phyloP scores from a whole-genome alignment of 2,329 filamentous ascomycete genomes.

The Dothideomycetes sp. region DNA sequence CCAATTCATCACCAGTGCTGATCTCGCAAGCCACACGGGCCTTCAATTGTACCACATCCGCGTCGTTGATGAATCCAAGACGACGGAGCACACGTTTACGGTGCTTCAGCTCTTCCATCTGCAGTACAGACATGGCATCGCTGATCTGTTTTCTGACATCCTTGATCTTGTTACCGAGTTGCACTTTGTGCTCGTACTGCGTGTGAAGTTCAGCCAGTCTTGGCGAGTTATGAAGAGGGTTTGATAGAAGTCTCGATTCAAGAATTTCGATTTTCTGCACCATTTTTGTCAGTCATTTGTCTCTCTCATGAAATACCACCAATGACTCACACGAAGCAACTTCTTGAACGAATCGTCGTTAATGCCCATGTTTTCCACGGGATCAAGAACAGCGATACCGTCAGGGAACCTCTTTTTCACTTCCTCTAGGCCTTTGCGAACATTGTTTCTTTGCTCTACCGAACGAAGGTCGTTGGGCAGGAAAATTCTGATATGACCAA shows the following conservation, averaged over 20 bases:
- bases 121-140: constrained; percentile 76
- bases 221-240: constrained; percentile 85
- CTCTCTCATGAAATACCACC: too few relatives aligned
- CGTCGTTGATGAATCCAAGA: constrained; percentile 89
- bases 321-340: constrained; percentile 52
- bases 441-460: constrained; percentile 57
- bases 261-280: constrained; percentile 85
- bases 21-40: constrained; percentile 97
- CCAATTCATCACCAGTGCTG: constrained; percentile 87
- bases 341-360: constrained; percentile 89
- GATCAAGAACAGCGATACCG: constrained; percentile 79
- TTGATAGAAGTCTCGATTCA: constrained; percentile 78
- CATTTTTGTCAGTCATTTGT: constrained; percentile 17
- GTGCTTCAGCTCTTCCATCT: constrained; percentile 92
- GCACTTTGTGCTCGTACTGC: constrained; percentile 74
- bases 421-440: constrained; percentile 63
- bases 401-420: constrained; percentile 84
- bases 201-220: constrained; percentile 76
- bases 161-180: constrained; percentile 70
- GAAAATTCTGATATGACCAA: constrained; percentile 76
- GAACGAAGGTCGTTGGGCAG: constrained; percentile 67
- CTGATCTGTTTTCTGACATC: constrained; percentile 77
- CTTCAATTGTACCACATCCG: constrained; percentile 92
- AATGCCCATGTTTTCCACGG: constrained; percentile 94
- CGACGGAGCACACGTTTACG: constrained; percentile 91